Evolutionary conservation across 202 grass and related monocot genomes (phyloP).

Genomic region (Schoenoplectus triqueter): DNA sequence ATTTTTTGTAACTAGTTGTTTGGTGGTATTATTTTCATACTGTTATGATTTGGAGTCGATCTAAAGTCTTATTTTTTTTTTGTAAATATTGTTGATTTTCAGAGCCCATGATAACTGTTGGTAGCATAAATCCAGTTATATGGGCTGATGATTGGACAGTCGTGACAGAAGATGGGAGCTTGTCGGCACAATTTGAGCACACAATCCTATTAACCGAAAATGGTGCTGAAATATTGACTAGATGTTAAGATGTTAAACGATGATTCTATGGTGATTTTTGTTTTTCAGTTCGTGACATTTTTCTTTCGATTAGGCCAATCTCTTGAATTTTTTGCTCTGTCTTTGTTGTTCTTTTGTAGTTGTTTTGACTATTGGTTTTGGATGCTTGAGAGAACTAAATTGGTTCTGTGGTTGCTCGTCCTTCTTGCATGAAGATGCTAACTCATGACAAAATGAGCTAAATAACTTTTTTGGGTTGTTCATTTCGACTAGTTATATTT

Average conservation of each 20-base stretch:
- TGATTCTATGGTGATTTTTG: background rate
- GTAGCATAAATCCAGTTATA: slow-evolving; percentile 72
- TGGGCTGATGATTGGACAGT: slow-evolving; percentile 94
- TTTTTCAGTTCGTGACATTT: background rate
- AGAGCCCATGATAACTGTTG: slow-evolving; percentile 94
- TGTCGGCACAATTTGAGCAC: slow-evolving; percentile 93
- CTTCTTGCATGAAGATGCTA: too few species aligned
- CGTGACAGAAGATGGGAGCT: slow-evolving; percentile 79
- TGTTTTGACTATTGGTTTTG: background rate
- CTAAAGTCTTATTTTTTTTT: background rate
- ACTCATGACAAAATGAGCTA: too few species aligned
- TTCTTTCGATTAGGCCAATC: background rate
- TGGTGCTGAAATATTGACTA: slow-evolving; percentile 76
- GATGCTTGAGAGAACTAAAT: too few species aligned
- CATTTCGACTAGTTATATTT: too few species aligned
- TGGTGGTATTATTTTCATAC: background rate
- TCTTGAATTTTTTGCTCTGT: background rate
- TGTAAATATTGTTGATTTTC: background rate
- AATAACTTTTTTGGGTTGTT: too few species aligned
- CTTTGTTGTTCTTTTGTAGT: background rate
- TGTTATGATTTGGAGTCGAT: background rate
- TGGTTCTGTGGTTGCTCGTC: too few species aligned
- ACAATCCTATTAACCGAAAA: slow-evolving; percentile 74
- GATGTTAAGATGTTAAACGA: slow-evolving; percentile 40
- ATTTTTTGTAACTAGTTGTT: background rate